phyloP scores from a whole-genome alignment of 345 rosid genomes.

The Ailanthus altissimus region DNA sequence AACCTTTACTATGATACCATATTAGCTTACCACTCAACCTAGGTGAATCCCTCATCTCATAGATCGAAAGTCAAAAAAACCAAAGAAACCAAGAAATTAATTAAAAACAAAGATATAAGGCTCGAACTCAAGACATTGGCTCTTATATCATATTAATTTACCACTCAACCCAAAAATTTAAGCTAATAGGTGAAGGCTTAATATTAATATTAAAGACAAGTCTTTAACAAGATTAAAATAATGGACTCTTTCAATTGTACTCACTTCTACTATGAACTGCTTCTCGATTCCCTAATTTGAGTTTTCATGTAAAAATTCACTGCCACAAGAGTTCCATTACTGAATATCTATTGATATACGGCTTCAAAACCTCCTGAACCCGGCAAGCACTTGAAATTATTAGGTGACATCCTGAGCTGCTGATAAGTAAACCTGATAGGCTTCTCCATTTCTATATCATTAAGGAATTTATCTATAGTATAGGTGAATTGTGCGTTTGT shows the following conservation, averaged over 20 bases:
- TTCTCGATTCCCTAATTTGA: conserved; percentile 30
- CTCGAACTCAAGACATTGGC: no score
- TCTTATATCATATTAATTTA: no score
- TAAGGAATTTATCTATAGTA: conserved; percentile 15
- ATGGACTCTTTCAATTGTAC: conserved; percentile 42
- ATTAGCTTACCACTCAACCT: no score
- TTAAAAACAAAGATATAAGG: no score
- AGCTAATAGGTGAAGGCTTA: no score
- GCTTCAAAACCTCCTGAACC: conserved; percentile 22
- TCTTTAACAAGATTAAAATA: conserved; percentile 41
- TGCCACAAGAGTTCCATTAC: conserved; percentile 22
- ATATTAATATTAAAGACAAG: no score
- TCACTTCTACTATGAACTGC: conserved; percentile 45
- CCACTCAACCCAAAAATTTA: no score
- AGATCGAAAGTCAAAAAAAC: no score
- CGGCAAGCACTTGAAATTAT: conserved; percentile 9
- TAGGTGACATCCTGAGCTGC: conserved; percentile 19
- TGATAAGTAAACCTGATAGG: conserved; percentile 21
- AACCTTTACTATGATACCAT: no score
- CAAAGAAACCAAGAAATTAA: no score
- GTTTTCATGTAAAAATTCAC: conserved; percentile 28
- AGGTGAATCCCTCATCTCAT: no score
- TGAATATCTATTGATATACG: conserved; percentile 18
- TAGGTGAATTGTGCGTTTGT: not conserved
- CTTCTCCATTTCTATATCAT: conserved; percentile 24